These are phyloP conservation scores for Carpinus fangiana DNA, from an alignment of 306 rosid genomes.

Conservation along the genomic window DNA sequence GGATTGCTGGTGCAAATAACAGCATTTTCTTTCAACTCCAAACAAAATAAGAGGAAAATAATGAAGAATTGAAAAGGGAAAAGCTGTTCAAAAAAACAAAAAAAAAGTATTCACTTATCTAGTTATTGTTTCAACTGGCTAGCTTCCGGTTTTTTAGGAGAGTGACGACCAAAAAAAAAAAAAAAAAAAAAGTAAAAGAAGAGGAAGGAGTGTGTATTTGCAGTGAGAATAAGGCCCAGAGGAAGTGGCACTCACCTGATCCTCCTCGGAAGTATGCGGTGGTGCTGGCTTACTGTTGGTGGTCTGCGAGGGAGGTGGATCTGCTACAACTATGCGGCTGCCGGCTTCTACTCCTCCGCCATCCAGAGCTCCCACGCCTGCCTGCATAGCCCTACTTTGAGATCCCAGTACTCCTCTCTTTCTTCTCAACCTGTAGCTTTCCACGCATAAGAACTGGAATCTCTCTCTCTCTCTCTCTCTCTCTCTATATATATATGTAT, in stretches of 20 bases:
- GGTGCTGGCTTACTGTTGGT: background rate
- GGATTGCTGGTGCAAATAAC: no score
- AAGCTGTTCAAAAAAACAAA: no score
- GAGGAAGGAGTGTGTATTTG: no score
- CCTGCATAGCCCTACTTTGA: background rate
- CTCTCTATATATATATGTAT: no score
- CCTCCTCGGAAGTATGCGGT: background rate
- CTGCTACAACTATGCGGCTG: background rate
- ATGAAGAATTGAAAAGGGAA: no score
- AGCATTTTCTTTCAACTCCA: no score
- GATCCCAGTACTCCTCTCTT: background rate
- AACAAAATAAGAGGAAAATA: no score
- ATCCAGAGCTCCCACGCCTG: background rate
- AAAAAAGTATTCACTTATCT: no score
- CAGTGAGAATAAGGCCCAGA: no score
- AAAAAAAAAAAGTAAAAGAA: background rate
- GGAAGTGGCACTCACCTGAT: conserved; percentile 13
- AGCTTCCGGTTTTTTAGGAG: no score
- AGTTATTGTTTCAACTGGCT: background rate
- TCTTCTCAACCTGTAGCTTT: background rate
- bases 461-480: background rate
- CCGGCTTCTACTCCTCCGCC: background rate
- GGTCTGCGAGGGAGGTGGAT: background rate
- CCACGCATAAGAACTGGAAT: background rate
- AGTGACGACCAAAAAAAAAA: no score